Evolutionary conservation across 169 alveolate genomes (phyloP).

Genomic region (Cryptosporidium xiaoi): DNA sequence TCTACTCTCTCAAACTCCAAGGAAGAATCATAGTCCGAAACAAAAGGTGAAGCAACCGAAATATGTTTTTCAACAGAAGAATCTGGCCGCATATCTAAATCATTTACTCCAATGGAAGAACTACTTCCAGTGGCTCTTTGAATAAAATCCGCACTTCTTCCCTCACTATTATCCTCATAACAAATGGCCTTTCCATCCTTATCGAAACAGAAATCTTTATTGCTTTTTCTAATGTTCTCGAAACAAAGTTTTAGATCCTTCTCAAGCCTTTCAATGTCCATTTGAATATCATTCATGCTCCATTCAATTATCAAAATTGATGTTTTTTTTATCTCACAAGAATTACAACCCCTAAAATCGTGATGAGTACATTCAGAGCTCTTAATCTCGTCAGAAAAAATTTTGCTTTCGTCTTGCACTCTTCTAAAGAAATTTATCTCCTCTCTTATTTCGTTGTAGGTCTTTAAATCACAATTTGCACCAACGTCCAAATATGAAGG

Average conservation of each 20-base stretch:
- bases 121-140: neutral
- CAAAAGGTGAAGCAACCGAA: neutral
- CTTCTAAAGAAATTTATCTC: conserved; percentile 33
- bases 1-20: neutral
- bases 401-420: conserved; percentile 34
- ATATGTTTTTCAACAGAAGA: neutral
- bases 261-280: conserved; percentile 38
- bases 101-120: neutral
- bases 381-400: neutral
- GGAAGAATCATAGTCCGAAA: neutral
- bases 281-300: conserved; percentile 29
- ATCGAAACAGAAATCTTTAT: neutral
- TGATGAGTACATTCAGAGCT: conserved; percentile 12
- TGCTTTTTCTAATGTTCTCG: neutral
- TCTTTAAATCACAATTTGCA: conserved; percentile 23
- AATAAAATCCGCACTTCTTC: neutral
- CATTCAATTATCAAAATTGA: conserved; percentile 25
- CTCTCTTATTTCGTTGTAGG: neutral
- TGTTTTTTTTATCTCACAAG: conserved; percentile 24
- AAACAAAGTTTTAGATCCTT: conserved; percentile 28
- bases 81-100: neutral
- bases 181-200: neutral
- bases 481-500: conserved; percentile 43
- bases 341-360: conserved; percentile 45
- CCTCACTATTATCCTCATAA: neutral